Evolutionary conservation across 2,329 filamentous ascomycete genomes (phyloP).

Genomic region (Paramyrothecium sp.): DNA sequence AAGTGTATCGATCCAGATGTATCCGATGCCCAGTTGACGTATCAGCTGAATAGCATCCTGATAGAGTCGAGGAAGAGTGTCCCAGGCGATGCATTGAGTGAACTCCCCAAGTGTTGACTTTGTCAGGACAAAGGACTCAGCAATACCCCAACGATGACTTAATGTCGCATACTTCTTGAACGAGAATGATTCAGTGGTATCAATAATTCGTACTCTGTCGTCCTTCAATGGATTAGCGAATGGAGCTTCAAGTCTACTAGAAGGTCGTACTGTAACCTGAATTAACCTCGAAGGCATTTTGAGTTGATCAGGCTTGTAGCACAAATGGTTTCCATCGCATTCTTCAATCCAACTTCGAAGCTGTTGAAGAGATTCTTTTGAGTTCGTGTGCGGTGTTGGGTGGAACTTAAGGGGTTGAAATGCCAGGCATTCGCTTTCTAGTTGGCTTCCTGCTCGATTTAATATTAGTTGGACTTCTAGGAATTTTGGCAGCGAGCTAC

Average conservation of each 20-base stretch:
- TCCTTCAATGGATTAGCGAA: not conserved
- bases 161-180: not conserved
- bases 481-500: not conserved
- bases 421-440: not conserved
- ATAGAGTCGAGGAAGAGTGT: not conserved
- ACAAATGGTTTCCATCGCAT: not conserved
- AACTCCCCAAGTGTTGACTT: not conserved
- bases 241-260: not conserved
- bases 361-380: not conserved
- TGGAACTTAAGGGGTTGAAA: not conserved
- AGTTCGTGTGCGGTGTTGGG: not conserved
- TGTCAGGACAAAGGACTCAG: not conserved
- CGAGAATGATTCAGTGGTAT: not conserved
- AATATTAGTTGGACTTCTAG: not conserved
- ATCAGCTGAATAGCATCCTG: conserved; percentile 8
- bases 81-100: not conserved
- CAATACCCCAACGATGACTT: not conserved
- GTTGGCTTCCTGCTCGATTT: not conserved
- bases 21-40: conserved; percentile 5
- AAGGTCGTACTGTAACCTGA: not conserved
- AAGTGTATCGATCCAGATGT: conserved; percentile 11
- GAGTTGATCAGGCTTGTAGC: not conserved
- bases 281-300: not conserved
- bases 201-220: not conserved
- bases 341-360: not conserved